phyloP scores from a whole-genome alignment of 2,329 filamentous ascomycete genomes.

The Fusarium longipes region DNA sequence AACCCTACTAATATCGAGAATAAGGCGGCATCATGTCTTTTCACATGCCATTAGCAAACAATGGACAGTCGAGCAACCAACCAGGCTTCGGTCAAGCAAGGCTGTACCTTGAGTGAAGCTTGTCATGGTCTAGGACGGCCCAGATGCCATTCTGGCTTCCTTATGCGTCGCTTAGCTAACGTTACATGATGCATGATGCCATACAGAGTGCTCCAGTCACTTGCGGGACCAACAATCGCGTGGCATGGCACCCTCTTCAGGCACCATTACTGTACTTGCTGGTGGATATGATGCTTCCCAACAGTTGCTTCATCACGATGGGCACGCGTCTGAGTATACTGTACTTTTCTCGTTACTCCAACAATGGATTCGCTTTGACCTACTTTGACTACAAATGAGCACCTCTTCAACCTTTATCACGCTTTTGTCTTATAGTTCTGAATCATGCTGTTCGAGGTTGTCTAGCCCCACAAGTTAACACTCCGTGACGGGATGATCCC shows the following conservation, averaged over 20 bases:
- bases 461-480: conserved; percentile 37
- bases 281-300: conserved; percentile 5
- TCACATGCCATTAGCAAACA: neutral
- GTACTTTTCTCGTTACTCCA: neutral
- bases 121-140: conserved; percentile 23
- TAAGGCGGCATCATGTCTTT: neutral
- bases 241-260: conserved; percentile 17
- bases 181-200: conserved; percentile 40
- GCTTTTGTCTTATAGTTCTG: neutral
- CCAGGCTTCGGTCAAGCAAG: neutral
- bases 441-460: neutral
- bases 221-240: conserved; percentile 24
- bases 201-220: conserved; percentile 28
- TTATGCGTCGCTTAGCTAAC: conserved; percentile 26
- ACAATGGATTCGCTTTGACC: neutral
- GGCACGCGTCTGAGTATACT: neutral
- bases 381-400: neutral
- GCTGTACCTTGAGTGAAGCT: neutral
- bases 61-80: neutral
- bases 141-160: conserved; percentile 24
- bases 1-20: neutral
- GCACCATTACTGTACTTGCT: neutral
- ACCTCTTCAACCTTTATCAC: neutral
- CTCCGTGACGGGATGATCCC: conserved; percentile 32
- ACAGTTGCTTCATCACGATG: neutral